Conservation (phyloP, 306 rosid species). For the Gastrolobium villosum region DNA sequence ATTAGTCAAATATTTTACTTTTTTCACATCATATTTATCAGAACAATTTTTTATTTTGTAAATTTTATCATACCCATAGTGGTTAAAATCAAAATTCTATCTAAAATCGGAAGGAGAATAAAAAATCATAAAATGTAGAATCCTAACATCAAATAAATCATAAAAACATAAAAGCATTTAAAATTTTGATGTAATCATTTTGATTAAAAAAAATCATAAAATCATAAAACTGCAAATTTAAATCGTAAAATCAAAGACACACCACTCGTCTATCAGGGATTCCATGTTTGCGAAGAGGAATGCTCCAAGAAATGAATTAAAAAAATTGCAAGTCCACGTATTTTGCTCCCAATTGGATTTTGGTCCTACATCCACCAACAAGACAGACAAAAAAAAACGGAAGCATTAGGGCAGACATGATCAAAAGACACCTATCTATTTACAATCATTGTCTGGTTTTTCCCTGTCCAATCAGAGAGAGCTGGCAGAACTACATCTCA, state of each 20-base stretch:
- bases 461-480: conserved; percentile 46
- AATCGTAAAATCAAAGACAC: not conserved
- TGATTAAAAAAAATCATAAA: no score
- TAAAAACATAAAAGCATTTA: no score
- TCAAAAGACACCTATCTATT: conserved; percentile 27
- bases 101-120: no score
- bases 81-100: no score
- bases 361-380: not conserved
- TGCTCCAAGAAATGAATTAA: not conserved
- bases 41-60: no score
- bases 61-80: no score
- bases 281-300: not conserved
- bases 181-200: no score
- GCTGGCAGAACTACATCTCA: conserved; percentile 37
- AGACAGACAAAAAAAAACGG: not conserved
- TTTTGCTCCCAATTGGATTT: not conserved
- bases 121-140: no score
- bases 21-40: no score
- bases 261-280: not conserved
- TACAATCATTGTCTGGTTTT: conserved; percentile 47
- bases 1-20: no score
- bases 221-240: no score
- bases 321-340: not conserved
- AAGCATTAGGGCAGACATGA: not conserved
- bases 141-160: no score